Evolutionary conservation across 306 rosid species (phyloP), one percentile per base, ranked within the genome.

Genomic region (Gillenia trifoliata): DNA sequence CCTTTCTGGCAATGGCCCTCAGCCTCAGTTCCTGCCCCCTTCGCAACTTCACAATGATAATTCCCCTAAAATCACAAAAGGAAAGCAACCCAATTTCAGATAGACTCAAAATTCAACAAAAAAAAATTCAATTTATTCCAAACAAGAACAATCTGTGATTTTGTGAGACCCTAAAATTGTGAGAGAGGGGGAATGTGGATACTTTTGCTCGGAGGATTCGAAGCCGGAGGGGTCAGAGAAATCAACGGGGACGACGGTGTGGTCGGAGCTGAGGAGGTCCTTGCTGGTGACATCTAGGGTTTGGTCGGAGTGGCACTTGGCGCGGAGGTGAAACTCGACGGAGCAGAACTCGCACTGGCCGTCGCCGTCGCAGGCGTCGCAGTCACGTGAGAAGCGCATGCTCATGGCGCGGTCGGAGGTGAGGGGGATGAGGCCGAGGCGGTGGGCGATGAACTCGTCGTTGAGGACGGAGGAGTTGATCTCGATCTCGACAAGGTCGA

Each of bases 371-470:
- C 99, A 94, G 20, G 96, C 95, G 65, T 92, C 99, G 64, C 99
- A 94, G 92, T 94, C 99, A 60, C 99, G 99, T 20, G 99, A 94
- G 89, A 94, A 90, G 55, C 99, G 92, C 99, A 94, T 94, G 87
- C 87, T 59, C 99, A 94, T 87, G 62, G 99, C 97, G 1, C 96
- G 91, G 25, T 89, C 96, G 56, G 96, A 90, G 17, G 96, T 92
- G 60, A 94, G 89, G 0, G 99, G 97, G 64, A 94, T 85, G 49
- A 94, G 91, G 3, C 99, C 99, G 0, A 94, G 86, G n/a, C 99
- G 88, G 86, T 92, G 99, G 29, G 96, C 96, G 25, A 94, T 85
- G 89, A 94, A 92, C 92, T 94, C 98, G 76, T 92, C 99, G 83
- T 87, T 89, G 25, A 94, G 97, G 25, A 92, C 99, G 9, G 97